Evolutionary conservation across 169 alveolate genomes (phyloP), one percentile per base, ranked within the genome.

Genomic region (Eimeria necatrix): DNA sequence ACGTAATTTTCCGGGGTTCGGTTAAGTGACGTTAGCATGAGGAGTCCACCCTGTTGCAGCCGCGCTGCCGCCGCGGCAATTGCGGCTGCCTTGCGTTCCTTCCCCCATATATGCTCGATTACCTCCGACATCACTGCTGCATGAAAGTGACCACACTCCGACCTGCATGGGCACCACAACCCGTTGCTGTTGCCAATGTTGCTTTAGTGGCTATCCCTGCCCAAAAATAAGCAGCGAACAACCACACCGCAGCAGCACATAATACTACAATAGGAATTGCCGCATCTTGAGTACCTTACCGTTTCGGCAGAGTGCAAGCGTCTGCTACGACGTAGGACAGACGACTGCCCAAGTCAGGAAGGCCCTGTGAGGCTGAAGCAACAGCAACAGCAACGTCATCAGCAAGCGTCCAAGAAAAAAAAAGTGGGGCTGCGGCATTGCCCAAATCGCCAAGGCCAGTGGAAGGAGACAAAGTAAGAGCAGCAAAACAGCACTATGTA

Each of bases 1-100:
- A 90, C 52, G 80, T 90, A 90, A 73, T 56, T 73, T 32, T 90
- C 94, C 2, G 80, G 74, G 24, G 94, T 90, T 49, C 86, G 24
- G 68, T 90, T 90, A 4, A 74, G 71, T 18, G 94, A 70, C 52
- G 94, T 70, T 18, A 90, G 51, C 52, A 90, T 59, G 60, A 90
- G 22, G 48, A 74, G 59, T 2, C 94, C 94, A 10, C 94, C 94
- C 10, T 70, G 93, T 41, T 60, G 68, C 64, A 86, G 93, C 3
- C 80, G 70, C 16, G 93, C 93, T 22, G 93, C 93, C 32, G 84
- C 74, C 9, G 93, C 93, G 4, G 74, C 60, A 64, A 86, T 70
- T 32, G 83, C 70, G 60, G 68, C 84, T 10, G 32, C 70, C 20
- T 73, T 56, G 4, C 16, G 4, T 51, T 59, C 18, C 51, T 71